Evolutionary conservation across 306 rosid species (phyloP).

Genomic region (Phaseolus lunatus): DNA sequence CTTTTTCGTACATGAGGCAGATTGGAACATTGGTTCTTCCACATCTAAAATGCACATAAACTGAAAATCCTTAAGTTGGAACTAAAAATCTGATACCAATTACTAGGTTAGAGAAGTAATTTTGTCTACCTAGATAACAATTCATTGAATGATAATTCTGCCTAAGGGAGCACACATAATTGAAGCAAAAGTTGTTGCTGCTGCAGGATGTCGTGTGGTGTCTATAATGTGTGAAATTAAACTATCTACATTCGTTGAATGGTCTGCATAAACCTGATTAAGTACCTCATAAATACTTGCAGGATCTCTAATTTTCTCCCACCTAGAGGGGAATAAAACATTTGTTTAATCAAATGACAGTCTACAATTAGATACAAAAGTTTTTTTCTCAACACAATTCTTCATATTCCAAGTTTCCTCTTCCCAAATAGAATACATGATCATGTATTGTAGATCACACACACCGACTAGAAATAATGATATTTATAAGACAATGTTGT

Average conservation of each 20-base stretch:
- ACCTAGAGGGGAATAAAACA: slow-evolving; percentile 50
- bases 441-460: too few species aligned
- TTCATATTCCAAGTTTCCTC: too few species aligned
- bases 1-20: slow-evolving; percentile 92
- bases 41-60: slow-evolving; percentile 59
- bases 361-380: background rate
- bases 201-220: slow-evolving; percentile 87
- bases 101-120: background rate
- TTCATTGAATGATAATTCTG: slow-evolving; percentile 68
- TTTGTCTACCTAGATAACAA: slow-evolving; percentile 63
- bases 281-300: slow-evolving; percentile 70
- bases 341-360: background rate
- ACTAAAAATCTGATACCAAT: background rate
- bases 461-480: too few species aligned
- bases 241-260: slow-evolving; percentile 67
- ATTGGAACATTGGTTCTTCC: slow-evolving; percentile 63
- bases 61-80: slow-evolving; percentile 23
- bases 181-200: slow-evolving; percentile 88
- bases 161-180: slow-evolving; percentile 90
- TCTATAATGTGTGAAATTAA: slow-evolving; percentile 69
- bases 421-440: too few species aligned
- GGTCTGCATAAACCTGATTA: slow-evolving; percentile 82
- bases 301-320: slow-evolving; percentile 91
- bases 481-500: too few species aligned
- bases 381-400: background rate